These are phyloP conservation scores for Hypoxylon rubiginosum DNA, from an alignment of 2,329 filamentous ascomycete species.

Conservation along the genomic window DNA sequence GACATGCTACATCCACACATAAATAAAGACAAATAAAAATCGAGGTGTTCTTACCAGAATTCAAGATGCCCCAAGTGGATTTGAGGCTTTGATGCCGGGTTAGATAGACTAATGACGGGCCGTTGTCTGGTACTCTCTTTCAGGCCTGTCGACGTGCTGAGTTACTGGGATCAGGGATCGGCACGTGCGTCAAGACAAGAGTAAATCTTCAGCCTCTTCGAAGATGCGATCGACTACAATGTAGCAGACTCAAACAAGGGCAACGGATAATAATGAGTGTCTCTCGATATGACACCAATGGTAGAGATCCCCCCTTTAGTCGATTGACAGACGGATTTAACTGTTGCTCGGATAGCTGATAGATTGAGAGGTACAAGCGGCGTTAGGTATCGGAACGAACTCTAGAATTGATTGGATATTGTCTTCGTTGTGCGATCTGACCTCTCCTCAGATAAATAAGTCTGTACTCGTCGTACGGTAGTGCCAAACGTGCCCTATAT, in stretches of 20 bases:
- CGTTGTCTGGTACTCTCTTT: constrained; percentile 26
- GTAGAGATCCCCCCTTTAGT: constrained; percentile 33
- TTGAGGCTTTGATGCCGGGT: constrained; percentile 10
- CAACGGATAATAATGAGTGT: constrained; percentile 24
- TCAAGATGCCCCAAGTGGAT: constrained; percentile 15
- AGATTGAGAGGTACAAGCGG: constrained; percentile 39
- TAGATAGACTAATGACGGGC: constrained; percentile 31
- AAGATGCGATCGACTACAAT: constrained; percentile 21
- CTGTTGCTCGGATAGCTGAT: constrained; percentile 40
- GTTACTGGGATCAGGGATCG: constrained; percentile 38
- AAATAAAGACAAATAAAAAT: constrained; percentile 11
- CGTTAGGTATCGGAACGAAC: constrained; percentile 44
- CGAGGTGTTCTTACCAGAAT: constrained; percentile 30
- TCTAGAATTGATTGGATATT: constrained; percentile 46
- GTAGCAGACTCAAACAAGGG: constrained; percentile 21
- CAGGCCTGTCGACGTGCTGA: constrained; percentile 27
- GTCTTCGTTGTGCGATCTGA: constrained; percentile 43
- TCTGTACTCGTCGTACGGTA: constrained; percentile 46
- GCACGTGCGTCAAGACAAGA: constrained; percentile 30
- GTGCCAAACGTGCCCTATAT: constrained; percentile 35
- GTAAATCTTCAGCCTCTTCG: constrained; percentile 38
- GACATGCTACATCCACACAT: constrained; percentile 2
- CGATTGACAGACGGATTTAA: constrained; percentile 43
- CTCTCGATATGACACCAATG: constrained; percentile 24
- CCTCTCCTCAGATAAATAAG: constrained; percentile 44